Evolutionary conservation across 805 yeast species (phyloP), one percentile per base, ranked within the genome.

Genomic region (Myxozyma melibiosi): DNA sequence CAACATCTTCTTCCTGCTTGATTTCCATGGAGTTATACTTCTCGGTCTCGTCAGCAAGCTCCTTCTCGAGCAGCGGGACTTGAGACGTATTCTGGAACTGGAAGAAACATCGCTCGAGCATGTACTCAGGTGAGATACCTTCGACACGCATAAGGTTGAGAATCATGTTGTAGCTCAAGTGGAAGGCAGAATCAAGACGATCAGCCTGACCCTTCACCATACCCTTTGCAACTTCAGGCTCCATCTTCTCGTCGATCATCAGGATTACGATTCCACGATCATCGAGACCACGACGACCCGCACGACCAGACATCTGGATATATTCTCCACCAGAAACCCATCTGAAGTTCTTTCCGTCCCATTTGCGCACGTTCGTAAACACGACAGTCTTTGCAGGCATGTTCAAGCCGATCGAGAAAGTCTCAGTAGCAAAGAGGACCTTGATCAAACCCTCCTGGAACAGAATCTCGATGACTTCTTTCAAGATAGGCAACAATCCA

Each of bases 291-390:
- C 99, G 88, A 79, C 99, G 91, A 67, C 99, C 99, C 22, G 99
- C 99, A 74, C 99, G 85, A 65, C 99, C 99, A 43, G 97, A 89
- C 99, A 94, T 94, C 76, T 94, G 99, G 70, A 94, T 94, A 74
- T 94, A 94, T 75, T 94, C 99, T 77, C 99, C 99, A 58, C 99
- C 99, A 55, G 96, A 88, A 31, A 94, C 97, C 99, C 99, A 94
- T 74, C 99, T 84, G 79, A 92, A 90, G 18, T 92, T 96, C 62
- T 83, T 84, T 67, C 99, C 99, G 75, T 94, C 99, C 96, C 97
- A 94, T 72, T 94, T 94, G 70, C 99, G 84, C 20, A 94, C 99
- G 33, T 92, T 88, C 0, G 99, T 94, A 73, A 94, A 94, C 2
- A 94, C 99, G 43, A 94, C 99, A 0, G 99, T 94, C 68, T 94